Evolutionary conservation across 257 asterid species (phyloP).

Genomic region (Striga asiatica): DNA sequence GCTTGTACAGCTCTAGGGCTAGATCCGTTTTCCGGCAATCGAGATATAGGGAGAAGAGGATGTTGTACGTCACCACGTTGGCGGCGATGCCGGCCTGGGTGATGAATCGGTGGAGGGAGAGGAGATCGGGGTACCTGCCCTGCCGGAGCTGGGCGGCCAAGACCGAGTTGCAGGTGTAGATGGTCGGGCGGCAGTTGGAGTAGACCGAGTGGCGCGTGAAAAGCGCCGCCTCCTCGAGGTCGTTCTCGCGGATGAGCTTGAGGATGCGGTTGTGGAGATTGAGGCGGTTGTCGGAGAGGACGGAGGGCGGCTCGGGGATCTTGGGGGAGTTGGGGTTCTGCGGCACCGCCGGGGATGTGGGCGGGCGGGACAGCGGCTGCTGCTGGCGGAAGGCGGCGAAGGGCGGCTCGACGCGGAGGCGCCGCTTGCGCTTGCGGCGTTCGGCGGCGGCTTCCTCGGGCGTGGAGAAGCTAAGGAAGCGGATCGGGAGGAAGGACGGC

Average conservation of each 20-base stretch:
- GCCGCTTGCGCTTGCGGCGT: constrained; percentile 83
- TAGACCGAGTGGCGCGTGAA: constrained; percentile 37
- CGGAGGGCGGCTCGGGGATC: constrained; percentile 70
- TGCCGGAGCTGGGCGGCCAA: no score
- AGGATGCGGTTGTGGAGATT: constrained; percentile 67
- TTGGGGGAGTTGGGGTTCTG: constrained; percentile 83
- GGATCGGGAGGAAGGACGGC: constrained; percentile 29
- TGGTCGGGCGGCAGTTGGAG: no score
- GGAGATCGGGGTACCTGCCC: no score
- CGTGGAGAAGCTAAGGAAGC: constrained; percentile 75
- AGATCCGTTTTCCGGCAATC: constrained; percentile 75
- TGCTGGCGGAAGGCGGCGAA: constrained; percentile 51
- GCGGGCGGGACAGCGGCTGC: no score
- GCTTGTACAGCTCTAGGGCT: constrained; percentile 82
- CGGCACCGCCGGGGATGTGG: constrained; percentile 31
- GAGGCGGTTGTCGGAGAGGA: constrained; percentile 66
- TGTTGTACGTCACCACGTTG: no score
- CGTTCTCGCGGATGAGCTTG: constrained; percentile 78
- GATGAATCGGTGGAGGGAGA: no score
- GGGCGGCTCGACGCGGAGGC: constrained; percentile 78
- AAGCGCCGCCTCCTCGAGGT: constrained; percentile 86
- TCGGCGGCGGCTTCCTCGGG: constrained; percentile 97
- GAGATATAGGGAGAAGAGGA: constrained; percentile 16
- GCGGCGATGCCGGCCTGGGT: no score
- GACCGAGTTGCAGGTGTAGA: no score